Base-by-base conservation (phyloP, 2,329 filamentous ascomycete species). In the Periconia sp. region DNA sequence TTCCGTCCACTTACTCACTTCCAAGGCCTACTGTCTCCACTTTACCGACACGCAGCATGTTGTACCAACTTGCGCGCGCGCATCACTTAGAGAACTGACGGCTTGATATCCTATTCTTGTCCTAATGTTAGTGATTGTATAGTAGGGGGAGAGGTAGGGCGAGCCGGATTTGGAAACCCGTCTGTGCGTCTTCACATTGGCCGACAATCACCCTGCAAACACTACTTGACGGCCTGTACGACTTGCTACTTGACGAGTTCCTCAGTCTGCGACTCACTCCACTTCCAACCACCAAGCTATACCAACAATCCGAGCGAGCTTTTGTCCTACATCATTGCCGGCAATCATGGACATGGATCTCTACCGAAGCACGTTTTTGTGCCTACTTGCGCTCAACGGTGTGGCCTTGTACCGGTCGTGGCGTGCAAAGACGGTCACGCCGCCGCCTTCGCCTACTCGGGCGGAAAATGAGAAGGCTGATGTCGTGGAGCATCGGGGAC, bases 311-410 rank as follows among this genome's bases (percentile, higher is more conserved):
- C 10, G 11, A 3, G 33, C 11, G 33, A 37, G 11, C 33, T 14
- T n/a, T 18, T 20, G 19, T 42, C 41, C 17, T 42, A 31, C 31
- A 15, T 31, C 13, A 33, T 46, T 46, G 41, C 41, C 15, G 41
- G 41, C 41, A 42, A 46, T 41, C 19, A 40, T 43, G 35, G 20
- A 42, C 54, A 70, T 70, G 65, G 65, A 71, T 55, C 66, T 71
- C 35, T 71, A 71, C 43, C 56, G 58, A 47, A 58, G 58, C 23
- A 71, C 68, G 5, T 71, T 71, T 43, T 62, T 55, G 30, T 62
- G 60, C 5, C 63, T 63, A 31, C 40, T 71, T 20, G 47, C 68
- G 41, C 56, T 71, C 14, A 71, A 71, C 52, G 60, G 58, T 41
- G 44, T 65, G 15, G 61, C 63, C 7, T 56, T 71, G 17, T 60